Percentiles rank a stretch among this genome's conserved stretches.
These are phyloP conservation scores for Isabelozyma pseudorhagii DNA, from an alignment of 805 yeast genomes.

Conservation along the genomic window DNA sequence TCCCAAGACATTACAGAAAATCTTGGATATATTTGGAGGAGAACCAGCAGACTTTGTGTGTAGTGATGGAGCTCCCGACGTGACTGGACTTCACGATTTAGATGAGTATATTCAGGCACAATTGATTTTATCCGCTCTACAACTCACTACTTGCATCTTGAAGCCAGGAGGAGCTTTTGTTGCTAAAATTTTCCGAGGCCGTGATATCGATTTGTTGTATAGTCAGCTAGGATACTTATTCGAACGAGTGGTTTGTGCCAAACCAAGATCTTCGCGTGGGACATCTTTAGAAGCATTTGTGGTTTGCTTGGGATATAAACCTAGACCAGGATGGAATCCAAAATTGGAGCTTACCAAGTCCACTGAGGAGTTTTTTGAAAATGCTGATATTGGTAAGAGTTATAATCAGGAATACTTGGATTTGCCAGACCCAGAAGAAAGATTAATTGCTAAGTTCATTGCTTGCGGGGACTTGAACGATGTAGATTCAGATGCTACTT, in stretches of 20 bases:
- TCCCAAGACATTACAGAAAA: constrained; percentile 78
- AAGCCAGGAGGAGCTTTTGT: constrained; percentile 91
- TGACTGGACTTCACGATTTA: constrained; percentile 92
- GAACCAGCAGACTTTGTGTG: constrained; percentile 94
- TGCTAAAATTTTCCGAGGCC: constrained; percentile 93
- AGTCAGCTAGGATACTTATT: constrained; percentile 88
- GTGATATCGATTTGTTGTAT: constrained; percentile 91
- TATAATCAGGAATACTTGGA: constrained; percentile 44
- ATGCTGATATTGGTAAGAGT: constrained; percentile 53
- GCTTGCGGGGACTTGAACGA: constrained; percentile 92
- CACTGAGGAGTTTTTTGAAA: constrained; percentile 81
- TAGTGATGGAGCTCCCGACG: constrained; percentile 98
- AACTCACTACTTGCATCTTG: constrained; percentile 83
- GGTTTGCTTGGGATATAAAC: constrained; percentile 85
- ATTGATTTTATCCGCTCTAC: constrained; percentile 84
- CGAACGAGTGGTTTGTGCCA: constrained; percentile 88
- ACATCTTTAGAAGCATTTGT: constrained; percentile 92
- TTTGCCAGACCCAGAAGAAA: constrained; percentile 53
- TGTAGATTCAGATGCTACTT: constrained; percentile 95
- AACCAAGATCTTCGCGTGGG: constrained; percentile 93
- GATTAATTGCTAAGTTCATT: constrained; percentile 83
- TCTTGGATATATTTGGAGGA: constrained; percentile 81
- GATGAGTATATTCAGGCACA: constrained; percentile 98
- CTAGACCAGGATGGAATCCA: constrained; percentile 84
- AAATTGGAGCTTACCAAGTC: constrained; percentile 51